phyloP scores from a whole-genome alignment of 805 yeast genomes.

The Candida easanensis region DNA sequence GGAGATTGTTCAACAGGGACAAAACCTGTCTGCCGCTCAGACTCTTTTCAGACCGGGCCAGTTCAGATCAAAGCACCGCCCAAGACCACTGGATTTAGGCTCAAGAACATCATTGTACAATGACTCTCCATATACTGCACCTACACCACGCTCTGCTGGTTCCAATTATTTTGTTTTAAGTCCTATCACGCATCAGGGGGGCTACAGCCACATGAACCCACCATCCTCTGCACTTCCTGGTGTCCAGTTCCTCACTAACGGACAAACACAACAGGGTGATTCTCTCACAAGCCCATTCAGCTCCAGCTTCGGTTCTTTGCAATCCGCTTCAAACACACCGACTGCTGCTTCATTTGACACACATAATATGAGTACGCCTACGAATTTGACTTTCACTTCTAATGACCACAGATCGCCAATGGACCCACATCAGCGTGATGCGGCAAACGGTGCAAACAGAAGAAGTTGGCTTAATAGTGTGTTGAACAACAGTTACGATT shows the following conservation, averaged over 20 bases:
- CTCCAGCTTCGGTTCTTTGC: slow-evolving; percentile 14
- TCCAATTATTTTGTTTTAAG: slow-evolving; percentile 18
- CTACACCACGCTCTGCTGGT: slow-evolving; percentile 23
- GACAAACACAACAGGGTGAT: slow-evolving; percentile 6
- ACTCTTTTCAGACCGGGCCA: slow-evolving; percentile 23
- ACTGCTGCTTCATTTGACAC: slow-evolving; percentile 8
- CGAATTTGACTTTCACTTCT: slow-evolving; percentile 7
- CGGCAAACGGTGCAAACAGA: slow-evolving; percentile 7
- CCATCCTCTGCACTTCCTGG: slow-evolving; percentile 19
- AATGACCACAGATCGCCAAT: slow-evolving; percentile 11
- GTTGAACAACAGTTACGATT: slow-evolving; percentile 14
- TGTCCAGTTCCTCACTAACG: slow-evolving; percentile 16
- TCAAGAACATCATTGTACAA: slow-evolving; percentile 14
- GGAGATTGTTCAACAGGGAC: slow-evolving; percentile 8
- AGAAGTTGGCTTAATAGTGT: slow-evolving; percentile 22
- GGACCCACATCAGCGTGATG: slow-evolving; percentile 1
- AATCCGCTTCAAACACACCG: slow-evolving; percentile 18
- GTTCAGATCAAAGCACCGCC: slow-evolving; percentile 28
- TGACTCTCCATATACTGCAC: slow-evolving; percentile 23
- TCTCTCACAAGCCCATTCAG: slow-evolving; percentile 20
- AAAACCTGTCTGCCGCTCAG: slow-evolving; percentile 16
- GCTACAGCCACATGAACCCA: slow-evolving; percentile 1
- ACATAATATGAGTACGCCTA: slow-evolving; percentile 11
- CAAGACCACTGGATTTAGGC: slow-evolving; percentile 23
- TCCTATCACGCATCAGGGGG: slow-evolving; percentile 17